A percentile compares a stretch with the other conserved stretches of the same genome.
Conservation (phyloP, 2,329 filamentous ascomycete species). For the Fusarium subglutinans region DNA sequence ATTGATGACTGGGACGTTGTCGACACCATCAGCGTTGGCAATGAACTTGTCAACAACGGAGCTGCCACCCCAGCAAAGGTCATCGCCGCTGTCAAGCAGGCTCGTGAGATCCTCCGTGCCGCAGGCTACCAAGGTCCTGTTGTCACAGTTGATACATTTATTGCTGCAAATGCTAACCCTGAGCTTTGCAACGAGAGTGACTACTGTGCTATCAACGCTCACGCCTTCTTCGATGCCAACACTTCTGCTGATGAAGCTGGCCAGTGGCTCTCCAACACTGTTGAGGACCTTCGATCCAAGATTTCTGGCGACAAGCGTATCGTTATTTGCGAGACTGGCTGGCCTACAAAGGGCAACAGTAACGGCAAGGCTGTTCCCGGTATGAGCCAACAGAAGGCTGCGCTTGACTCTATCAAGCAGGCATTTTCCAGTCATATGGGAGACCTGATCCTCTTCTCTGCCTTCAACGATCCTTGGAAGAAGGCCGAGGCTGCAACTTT, state of each 20-base stretch:
- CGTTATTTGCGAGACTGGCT: slow-evolving; percentile 85
- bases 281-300: slow-evolving; percentile 54
- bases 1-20: slow-evolving; percentile 74
- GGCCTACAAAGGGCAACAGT: slow-evolving; percentile 74
- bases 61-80: slow-evolving; percentile 63
- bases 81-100: slow-evolving; percentile 64
- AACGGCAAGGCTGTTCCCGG: slow-evolving; percentile 78
- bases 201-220: slow-evolving; percentile 82
- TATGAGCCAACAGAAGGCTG: slow-evolving; percentile 70
- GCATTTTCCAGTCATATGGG: slow-evolving; percentile 61
- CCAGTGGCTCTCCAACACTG: slow-evolving; percentile 69
- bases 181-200: slow-evolving; percentile 78
- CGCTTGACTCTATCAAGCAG: slow-evolving; percentile 70
- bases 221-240: slow-evolving; percentile 82
- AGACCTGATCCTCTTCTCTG: slow-evolving; percentile 77
- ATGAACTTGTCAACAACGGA: slow-evolving; percentile 79
- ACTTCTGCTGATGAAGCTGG: slow-evolving; percentile 70
- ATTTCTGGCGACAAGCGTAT: slow-evolving; percentile 64
- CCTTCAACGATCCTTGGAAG: slow-evolving; percentile 87
- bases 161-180: slow-evolving; percentile 71
- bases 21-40: slow-evolving; percentile 79
- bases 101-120: slow-evolving; percentile 64
- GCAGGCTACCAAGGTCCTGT: slow-evolving; percentile 78
- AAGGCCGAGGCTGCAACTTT: slow-evolving; percentile 67
- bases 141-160: slow-evolving; percentile 83